Conservation (phyloP, 352 stramenopile genomes). For the Pythium sukuiense region DNA sequence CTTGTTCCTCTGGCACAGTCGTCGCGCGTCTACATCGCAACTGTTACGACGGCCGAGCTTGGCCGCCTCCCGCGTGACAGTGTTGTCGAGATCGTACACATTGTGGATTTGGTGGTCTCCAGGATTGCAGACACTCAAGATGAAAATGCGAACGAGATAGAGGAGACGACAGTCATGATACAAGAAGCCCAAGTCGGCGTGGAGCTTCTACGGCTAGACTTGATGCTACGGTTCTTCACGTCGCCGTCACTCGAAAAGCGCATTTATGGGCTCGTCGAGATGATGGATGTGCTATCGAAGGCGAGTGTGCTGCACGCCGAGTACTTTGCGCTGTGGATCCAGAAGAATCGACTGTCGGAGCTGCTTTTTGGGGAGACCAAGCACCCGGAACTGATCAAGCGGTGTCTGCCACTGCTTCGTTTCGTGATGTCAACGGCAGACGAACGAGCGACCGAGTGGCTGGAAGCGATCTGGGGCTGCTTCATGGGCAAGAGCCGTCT, state of each 20-base stretch:
- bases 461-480: slow-evolving; percentile 58
- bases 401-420: slow-evolving; percentile 56
- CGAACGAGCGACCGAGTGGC: slow-evolving; percentile 22
- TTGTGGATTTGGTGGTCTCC: slow-evolving; percentile 52
- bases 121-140: slow-evolving; percentile 2
- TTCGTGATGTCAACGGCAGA: slow-evolving; percentile 35
- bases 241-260: slow-evolving; percentile 66
- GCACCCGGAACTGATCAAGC: slow-evolving; percentile 70
- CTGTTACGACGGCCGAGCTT: slow-evolving; percentile 33
- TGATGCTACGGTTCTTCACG: slow-evolving; percentile 52
- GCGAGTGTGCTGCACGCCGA: slow-evolving; percentile 38
- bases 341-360: slow-evolving; percentile 43
- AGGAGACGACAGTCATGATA: not conserved
- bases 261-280: slow-evolving; percentile 70
- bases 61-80: slow-evolving; percentile 41
- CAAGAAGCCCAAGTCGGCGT: slow-evolving; percentile 34
- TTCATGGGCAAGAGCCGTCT: slow-evolving; percentile 33
- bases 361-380: slow-evolving; percentile 64
- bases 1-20: slow-evolving; percentile 36
- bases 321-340: slow-evolving; percentile 50
- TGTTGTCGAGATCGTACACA: slow-evolving; percentile 56
- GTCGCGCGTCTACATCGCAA: slow-evolving; percentile 32
- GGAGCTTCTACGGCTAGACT: slow-evolving; percentile 50
- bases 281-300: slow-evolving; percentile 49
- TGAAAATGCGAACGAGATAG: not conserved